Evolutionary conservation across 495 filamentous ascomycete species (phyloP).

Genomic region (Chaetomium tenue): DNA sequence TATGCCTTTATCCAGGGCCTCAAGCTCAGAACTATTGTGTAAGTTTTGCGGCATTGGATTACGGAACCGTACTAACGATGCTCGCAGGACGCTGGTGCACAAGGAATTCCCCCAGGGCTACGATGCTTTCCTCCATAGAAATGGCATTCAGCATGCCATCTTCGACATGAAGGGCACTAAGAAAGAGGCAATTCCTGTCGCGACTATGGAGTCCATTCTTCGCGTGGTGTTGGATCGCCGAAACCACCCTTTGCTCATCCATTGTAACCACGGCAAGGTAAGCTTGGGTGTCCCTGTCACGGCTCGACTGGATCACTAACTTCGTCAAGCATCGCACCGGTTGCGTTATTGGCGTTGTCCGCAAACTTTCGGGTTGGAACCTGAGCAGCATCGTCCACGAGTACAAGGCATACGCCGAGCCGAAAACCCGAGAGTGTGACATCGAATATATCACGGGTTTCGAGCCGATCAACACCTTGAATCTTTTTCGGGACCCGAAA

Average conservation of each 20-base stretch:
- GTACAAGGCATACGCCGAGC: conserved; percentile 63
- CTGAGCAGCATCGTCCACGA: conserved; percentile 58
- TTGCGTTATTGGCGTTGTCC: conserved; percentile 70
- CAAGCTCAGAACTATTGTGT: conserved; percentile 73
- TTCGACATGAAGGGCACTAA: conserved; percentile 78
- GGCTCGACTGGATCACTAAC: conserved; percentile 22
- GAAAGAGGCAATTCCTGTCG: conserved; percentile 59
- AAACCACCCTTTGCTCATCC: conserved; percentile 75
- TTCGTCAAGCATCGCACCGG: conserved; percentile 72
- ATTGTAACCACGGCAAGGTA: conserved; percentile 88
- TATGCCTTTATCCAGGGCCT: conserved; percentile 62
- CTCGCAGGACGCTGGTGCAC: conserved; percentile 67
- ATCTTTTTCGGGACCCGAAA: conserved; percentile 24
- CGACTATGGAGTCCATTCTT: conserved; percentile 62
- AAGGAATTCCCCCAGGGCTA: conserved; percentile 60
- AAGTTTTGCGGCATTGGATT: conserved; percentile 29
- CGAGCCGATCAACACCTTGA: conserved; percentile 33
- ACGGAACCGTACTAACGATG: conserved; percentile 24
- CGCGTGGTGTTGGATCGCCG: conserved; percentile 59
- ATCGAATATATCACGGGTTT: conserved; percentile 50
- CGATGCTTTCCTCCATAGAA: conserved; percentile 56
- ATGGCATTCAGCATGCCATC: conserved; percentile 63
- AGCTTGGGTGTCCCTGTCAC: conserved; percentile 15
- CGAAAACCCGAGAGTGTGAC: conserved; percentile 59
- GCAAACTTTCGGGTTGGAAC: conserved; percentile 62